Conservation (phyloP, 1,284 basidiomycete genomes). For the Pascua sp. region DNA sequence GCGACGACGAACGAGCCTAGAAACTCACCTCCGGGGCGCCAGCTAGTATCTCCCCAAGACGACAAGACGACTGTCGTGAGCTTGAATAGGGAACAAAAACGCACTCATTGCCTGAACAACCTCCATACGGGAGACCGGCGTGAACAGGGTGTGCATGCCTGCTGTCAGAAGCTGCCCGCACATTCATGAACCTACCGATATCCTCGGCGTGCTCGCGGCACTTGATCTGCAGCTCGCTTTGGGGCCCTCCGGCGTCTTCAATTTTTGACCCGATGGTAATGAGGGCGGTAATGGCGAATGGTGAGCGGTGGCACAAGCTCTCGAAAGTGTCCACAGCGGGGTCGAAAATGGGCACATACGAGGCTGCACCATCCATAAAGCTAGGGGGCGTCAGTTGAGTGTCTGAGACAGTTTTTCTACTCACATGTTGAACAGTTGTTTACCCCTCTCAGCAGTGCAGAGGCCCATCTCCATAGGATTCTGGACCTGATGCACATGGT, state of each 20-base stretch:
- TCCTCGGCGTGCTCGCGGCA: slow-evolving; percentile 69
- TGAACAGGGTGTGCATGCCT: slow-evolving; percentile 71
- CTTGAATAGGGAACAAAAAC: slow-evolving; percentile 2
- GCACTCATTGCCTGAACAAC: slow-evolving; percentile 74
- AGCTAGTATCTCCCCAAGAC: slow-evolving; percentile 43
- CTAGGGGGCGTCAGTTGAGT: slow-evolving; percentile 10
- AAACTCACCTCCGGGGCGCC: slow-evolving; percentile 36
- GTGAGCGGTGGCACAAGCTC: slow-evolving; percentile 30
- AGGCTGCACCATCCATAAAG: slow-evolving; percentile 76
- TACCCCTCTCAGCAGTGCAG: slow-evolving; percentile 69
- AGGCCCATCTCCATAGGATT: slow-evolving; percentile 54
- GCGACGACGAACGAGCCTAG: not conserved
- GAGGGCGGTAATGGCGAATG: slow-evolving; percentile 59
- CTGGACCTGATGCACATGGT: slow-evolving; percentile 28
- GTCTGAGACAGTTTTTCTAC: slow-evolving; percentile 18
- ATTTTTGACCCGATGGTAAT: slow-evolving; percentile 82
- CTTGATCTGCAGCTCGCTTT: slow-evolving; percentile 39
- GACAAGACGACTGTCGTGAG: slow-evolving; percentile 33
- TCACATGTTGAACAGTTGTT: slow-evolving; percentile 65
- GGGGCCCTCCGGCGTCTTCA: slow-evolving; percentile 68
- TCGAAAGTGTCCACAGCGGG: slow-evolving; percentile 71
- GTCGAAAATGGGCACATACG: slow-evolving; percentile 82
- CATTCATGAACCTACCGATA: slow-evolving; percentile 56
- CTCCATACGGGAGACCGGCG: slow-evolving; percentile 72
- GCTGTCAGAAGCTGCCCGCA: not conserved